Base-by-base conservation (phyloP, 179 eudicot genomes). In the Camellia oleifera region DNA sequence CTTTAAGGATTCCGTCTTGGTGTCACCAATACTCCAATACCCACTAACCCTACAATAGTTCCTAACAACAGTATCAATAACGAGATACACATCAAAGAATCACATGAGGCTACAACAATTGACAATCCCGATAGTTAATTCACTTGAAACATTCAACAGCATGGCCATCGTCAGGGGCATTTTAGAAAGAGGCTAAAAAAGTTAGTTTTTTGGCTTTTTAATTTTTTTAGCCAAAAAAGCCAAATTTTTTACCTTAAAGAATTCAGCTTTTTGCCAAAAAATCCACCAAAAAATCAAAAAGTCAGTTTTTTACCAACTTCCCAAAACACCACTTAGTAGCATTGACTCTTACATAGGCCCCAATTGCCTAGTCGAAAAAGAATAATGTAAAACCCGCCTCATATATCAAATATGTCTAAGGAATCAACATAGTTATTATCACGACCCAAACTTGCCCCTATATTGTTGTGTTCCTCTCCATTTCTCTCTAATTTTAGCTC, bases 41-140 rank as follows among this genome's bases (percentile, higher is more conserved):
- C 53, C 79, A 78, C 81, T 74, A 76, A 81, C 12, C 83, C 83
- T 78, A 72, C 82, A 81, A 72, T 60, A 67, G 46, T 74, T 81
- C 81, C 81, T 72, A 81, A 58, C 12, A 72, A 63, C 17, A 74
- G 45, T 42, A 84, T 83, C 79, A 81, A 79, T 57, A 40, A 71
- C 40, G 58, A 81, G n/a, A 74, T 69, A 78, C 61, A 68, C 64
- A 74, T 23, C 52, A 18, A 13, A 12, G 23, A 72, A 52, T 15
- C 17, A 84, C 40, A 61, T 23, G 23, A n/a, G 70, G 79, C 68
- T 32, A 42, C 26, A 67, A 65, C 45, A 65, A 40, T 40, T 58
- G 23, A 52, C 13, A 61, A 17, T 77, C 69, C 72, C 50, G 23
- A 42, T 40, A 20, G 23, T 48, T 46, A 26, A 62, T 12, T 44